Conservation (phyloP, 257 asterid species). For the Nyctanthes arbortristis region DNA sequence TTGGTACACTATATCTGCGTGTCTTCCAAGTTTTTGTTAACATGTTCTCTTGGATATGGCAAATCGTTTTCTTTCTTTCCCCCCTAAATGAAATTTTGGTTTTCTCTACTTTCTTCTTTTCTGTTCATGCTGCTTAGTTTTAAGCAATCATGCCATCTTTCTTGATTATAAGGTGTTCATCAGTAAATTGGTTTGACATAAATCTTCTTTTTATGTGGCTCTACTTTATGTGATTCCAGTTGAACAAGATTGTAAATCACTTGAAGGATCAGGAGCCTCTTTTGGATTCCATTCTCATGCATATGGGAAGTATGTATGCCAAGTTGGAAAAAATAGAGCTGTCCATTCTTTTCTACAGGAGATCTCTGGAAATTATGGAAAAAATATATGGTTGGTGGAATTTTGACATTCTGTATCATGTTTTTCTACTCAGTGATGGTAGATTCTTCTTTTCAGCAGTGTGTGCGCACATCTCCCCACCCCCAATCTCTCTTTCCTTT, state of each 20-base stretch:
- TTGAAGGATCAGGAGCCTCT: conserved; percentile 66
- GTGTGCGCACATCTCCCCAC: no score
- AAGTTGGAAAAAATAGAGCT: conserved; percentile 65
- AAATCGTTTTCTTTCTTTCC: no score
- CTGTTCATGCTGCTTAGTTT: background rate
- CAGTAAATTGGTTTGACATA: conserved; percentile 8
- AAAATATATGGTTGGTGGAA: conserved; percentile 57
- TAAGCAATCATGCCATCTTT: conserved; percentile 16
- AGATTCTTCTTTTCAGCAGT: background rate
- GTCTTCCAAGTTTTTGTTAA: background rate
- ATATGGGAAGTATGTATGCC: conserved; percentile 82
- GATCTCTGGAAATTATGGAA: conserved; percentile 69
- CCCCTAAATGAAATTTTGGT: no score
- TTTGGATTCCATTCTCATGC: conserved; percentile 84
- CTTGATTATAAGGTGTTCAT: conserved; percentile 9
- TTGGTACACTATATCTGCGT: conserved; percentile 14
- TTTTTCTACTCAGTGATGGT: conserved; percentile 12
- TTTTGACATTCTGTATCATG: conserved; percentile 4
- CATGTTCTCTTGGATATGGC: background rate
- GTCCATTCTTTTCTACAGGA: conserved; percentile 52
- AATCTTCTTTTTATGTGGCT: conserved; percentile 14
- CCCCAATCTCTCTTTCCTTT: no score
- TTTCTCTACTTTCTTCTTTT: conserved; percentile 1
- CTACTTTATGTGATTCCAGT: conserved; percentile 46
- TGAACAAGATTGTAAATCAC: conserved; percentile 53